Conservation (phyloP, 2,329 filamentous ascomycete species). For the Neoscytalidium dimidiatum region DNA sequence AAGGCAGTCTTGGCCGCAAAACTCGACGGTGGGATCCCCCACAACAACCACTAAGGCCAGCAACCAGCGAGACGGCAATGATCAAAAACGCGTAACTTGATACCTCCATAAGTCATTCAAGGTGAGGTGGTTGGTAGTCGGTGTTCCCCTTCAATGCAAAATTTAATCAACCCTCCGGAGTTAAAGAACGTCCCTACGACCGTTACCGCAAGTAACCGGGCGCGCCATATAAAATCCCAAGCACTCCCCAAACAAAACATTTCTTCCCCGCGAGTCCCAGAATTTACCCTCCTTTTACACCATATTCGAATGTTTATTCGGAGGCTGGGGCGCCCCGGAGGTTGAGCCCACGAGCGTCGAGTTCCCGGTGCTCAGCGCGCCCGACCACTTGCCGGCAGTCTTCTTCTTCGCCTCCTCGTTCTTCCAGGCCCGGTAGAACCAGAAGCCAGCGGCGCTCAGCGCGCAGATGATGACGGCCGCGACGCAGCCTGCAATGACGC, state of each 20-base stretch:
- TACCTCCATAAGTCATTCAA: slow-evolving; percentile 1
- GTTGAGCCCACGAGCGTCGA: background rate
- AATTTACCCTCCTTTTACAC: background rate
- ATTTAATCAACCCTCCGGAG: background rate
- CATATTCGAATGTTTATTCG: too few species aligned
- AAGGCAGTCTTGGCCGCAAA: too few species aligned
- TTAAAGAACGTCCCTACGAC: background rate
- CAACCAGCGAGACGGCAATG: too few species aligned
- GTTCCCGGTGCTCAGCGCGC: background rate
- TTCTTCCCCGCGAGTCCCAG: background rate
- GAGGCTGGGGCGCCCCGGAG: background rate
- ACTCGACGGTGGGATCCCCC: too few species aligned
- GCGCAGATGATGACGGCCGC: slow-evolving; percentile 3
- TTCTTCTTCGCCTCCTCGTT: slow-evolving; percentile 10
- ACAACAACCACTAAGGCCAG: too few species aligned
- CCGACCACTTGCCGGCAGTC: slow-evolving; percentile 8
- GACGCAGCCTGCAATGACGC: background rate
- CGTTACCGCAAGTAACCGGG: background rate
- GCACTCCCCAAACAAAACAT: background rate
- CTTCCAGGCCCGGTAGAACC: slow-evolving; percentile 10
- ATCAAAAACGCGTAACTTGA: too few species aligned
- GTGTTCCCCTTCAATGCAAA: background rate
- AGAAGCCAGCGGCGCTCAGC: slow-evolving; percentile 1
- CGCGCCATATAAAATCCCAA: background rate
- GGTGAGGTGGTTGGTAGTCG: background rate